Evolutionary conservation across 2,329 filamentous ascomycete species (phyloP), one percentile per base, ranked within the genome.

Genomic region (Lasiodiplodia theobromae): DNA sequence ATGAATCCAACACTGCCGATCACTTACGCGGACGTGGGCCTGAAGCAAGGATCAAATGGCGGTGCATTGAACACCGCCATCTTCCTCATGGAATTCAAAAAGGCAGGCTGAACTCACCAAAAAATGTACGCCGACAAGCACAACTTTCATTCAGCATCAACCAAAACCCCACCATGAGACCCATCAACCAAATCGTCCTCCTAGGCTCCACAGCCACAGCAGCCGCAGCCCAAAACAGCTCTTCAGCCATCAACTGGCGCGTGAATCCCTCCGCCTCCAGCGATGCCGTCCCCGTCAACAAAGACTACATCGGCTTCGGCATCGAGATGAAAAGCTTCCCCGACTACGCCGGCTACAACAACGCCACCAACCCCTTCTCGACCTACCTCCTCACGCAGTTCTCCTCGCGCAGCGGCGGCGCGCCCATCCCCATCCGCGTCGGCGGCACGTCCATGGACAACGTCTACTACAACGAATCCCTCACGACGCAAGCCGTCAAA

Each of bases 221-320:
- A 16, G 51, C 51, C 2, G 21, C 31, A 34, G 31, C 31, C 8
- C 31, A 28, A 21, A 18, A 28, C 14, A 21, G 21, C 8, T 25
- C 49, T 21, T 53, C 51, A 11, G 25, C 51, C 4, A 21, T 56
- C 28, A 16, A 56, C 28, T 56, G 25, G 25, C 34, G 53, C 53
- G 28, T n/a, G 12, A 11, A 16, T 1, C 51, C 12, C 51, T 14
- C 7, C 16, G 53, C 28, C 10, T 2, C 7, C 53, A 11, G 11
- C 18, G 53, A 18, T 16, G n/a, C 16, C 4, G 53, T 28, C 28
- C 28, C 53, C 31, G 54, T 58, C 31, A 11, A 58, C 34, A 21
- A 58, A 25, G 54, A n/a, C 54, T 58, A 23, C 54, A 40, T 58
- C 54, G 54, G 54, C 21, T 58, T 58, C 34, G 54, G 54, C 34